phyloP scores from a whole-genome alignment of 352 stramenopile species.

The Phytophthora boehmeriae region DNA sequence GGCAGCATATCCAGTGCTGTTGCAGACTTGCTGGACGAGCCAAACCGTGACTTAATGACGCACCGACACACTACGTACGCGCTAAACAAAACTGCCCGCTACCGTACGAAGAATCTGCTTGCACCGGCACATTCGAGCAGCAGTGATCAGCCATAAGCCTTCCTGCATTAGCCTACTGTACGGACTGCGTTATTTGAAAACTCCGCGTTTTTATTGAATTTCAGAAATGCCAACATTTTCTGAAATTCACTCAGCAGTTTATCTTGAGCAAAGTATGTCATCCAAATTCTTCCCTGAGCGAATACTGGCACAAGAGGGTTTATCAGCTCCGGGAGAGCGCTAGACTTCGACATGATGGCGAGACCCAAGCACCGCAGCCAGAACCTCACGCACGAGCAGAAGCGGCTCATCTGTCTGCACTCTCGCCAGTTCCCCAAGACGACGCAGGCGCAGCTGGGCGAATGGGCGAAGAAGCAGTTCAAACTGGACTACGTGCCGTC shows the following conservation, averaged over 20 bases:
- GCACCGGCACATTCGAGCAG: no score
- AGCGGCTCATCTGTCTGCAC: constrained; percentile 80
- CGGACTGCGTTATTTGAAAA: no score
- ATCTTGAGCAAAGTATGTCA: neutral
- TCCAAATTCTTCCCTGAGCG: constrained; percentile 3
- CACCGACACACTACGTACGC: no score
- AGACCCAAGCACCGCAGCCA: constrained; percentile 53
- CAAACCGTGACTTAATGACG: no score
- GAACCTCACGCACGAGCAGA: constrained; percentile 87
- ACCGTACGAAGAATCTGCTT: no score
- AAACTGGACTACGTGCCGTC: constrained; percentile 62
- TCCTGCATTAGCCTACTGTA: no score
- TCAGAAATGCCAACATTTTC: no score
- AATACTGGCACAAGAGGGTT: constrained; percentile 11
- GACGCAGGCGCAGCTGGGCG: constrained; percentile 74
- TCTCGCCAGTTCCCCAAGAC: constrained; percentile 71
- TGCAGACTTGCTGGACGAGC: no score
- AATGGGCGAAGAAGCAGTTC: constrained; percentile 80
- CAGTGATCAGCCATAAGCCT: no score
- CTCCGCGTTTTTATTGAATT: no score
- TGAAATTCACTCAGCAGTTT: neutral
- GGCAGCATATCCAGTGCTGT: no score
- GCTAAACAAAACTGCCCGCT: no score
- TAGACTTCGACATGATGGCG: constrained; percentile 4
- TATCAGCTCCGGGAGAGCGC: constrained; percentile 39